Evolutionary conservation across 2,329 filamentous ascomycete genomes (phyloP).

Genomic region (Colletotrichum limetticola): DNA sequence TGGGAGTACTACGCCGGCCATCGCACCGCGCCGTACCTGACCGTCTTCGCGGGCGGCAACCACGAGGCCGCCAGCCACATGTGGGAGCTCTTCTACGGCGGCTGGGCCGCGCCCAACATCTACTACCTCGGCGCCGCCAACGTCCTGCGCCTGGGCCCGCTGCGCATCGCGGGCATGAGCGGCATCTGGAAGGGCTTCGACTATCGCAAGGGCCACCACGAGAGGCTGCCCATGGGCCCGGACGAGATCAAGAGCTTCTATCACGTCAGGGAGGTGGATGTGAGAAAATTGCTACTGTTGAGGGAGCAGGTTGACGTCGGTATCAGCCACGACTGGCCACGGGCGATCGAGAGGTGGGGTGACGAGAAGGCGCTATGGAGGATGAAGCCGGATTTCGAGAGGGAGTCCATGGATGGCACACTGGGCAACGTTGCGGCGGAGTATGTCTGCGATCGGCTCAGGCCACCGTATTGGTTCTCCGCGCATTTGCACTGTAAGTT

Average conservation of each 20-base stretch:
- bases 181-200: conserved; percentile 96
- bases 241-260: conserved; percentile 86
- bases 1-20: conserved; percentile 90
- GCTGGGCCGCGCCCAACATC: conserved; percentile 96
- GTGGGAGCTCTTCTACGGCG: conserved; percentile 94
- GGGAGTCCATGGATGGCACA: conserved; percentile 79
- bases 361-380: conserved; percentile 75
- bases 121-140: conserved; percentile 97
- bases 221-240: conserved; percentile 84
- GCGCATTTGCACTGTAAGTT: conserved; percentile 95
- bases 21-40: conserved; percentile 84
- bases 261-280: conserved; percentile 88
- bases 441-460: conserved; percentile 82
- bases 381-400: conserved; percentile 78
- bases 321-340: conserved; percentile 96
- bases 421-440: conserved; percentile 85
- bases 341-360: conserved; percentile 82
- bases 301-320: conserved; percentile 91
- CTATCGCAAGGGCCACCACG: conserved; percentile 84
- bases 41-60: conserved; percentile 93
- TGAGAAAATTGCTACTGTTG: conserved; percentile 87
- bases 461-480: conserved; percentile 90
- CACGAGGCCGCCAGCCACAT: conserved; percentile 93
- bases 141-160: conserved; percentile 82
- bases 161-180: conserved; percentile 89